Percentiles rank a stretch among this genome's conserved stretches.
phyloP scores from a whole-genome alignment of 805 yeast species.

The Ogataea dorogensis region DNA sequence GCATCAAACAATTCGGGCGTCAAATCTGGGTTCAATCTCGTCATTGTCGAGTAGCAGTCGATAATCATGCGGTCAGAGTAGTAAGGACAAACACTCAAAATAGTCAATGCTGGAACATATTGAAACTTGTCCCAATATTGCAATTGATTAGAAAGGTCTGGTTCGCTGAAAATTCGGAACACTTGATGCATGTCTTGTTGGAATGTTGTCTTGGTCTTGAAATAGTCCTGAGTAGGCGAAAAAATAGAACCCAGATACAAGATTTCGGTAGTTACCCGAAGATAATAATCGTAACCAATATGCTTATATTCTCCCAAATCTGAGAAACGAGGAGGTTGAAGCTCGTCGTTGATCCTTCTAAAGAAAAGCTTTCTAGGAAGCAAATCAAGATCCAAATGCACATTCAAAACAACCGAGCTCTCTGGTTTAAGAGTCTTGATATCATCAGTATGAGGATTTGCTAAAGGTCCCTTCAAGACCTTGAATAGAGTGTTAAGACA shows the following conservation, averaged over 20 bases:
- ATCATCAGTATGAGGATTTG: conserved; percentile 41
- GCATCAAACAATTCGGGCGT: conserved; percentile 59
- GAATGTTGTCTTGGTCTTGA: conserved; percentile 19
- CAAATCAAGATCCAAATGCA: conserved; percentile 55
- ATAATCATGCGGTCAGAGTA: conserved; percentile 50
- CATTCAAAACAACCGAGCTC: conserved; percentile 48
- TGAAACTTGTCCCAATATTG: conserved; percentile 26
- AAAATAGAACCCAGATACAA: conserved; percentile 40
- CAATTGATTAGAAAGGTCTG: conserved; percentile 23
- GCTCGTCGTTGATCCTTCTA: conserved; percentile 32
- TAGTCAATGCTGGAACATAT: conserved; percentile 33
- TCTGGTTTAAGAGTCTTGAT: conserved; percentile 53
- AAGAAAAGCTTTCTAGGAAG: conserved; percentile 50
- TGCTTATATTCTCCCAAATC: conserved; percentile 26
- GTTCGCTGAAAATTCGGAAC: conserved; percentile 26
- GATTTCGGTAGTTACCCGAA: conserved; percentile 54
- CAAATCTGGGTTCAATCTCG: conserved; percentile 42
- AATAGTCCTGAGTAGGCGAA: conserved; percentile 24
- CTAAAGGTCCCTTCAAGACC: conserved; percentile 67
- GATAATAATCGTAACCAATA: conserved; percentile 47
- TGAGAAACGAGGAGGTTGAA: conserved; percentile 29
- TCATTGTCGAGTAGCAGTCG: conserved; percentile 44
- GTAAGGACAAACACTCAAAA: conserved; percentile 47
- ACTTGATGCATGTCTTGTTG: conserved; percentile 22
- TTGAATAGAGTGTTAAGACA: conserved; percentile 62